These are phyloP conservation scores for Arthroderma sp. DNA, from an alignment of 2,329 filamentous ascomycete species.

Conservation along the genomic window DNA sequence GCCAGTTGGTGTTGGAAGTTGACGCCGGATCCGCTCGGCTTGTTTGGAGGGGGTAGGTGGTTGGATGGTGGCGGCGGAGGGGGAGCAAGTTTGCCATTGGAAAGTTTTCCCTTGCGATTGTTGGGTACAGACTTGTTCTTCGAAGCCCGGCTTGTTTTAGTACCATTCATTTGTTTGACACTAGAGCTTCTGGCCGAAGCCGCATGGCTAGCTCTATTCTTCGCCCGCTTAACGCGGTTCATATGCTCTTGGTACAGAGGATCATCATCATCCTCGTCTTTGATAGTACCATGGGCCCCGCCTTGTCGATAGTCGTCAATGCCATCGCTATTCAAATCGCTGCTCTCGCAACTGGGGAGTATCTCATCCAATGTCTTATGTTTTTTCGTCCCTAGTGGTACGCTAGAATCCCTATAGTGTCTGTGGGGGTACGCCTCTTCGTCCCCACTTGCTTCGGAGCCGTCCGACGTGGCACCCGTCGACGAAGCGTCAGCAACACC, in stretches of 20 bases:
- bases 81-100: constrained; percentile 38
- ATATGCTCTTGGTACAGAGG: constrained; percentile 24
- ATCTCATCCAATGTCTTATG: constrained; percentile 40
- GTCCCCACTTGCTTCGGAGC: constrained; percentile 48
- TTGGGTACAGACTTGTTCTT: constrained; percentile 15
- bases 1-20: constrained; percentile 50
- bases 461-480: constrained; percentile 70
- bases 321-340: constrained; percentile 50
- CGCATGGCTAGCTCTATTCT: constrained; percentile 30
- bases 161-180: constrained; percentile 11
- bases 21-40: constrained; percentile 42
- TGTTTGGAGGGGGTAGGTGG: constrained; percentile 37
- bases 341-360: constrained; percentile 44
- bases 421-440: constrained; percentile 33
- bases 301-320: constrained; percentile 44
- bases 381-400: constrained; percentile 35
- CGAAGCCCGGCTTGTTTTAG: constrained; percentile 10
- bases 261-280: constrained; percentile 39
- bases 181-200: constrained; percentile 18
- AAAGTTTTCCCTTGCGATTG: constrained; percentile 28
- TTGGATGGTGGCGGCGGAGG: constrained; percentile 30
- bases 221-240: constrained; percentile 40
- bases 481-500: constrained; percentile 78
- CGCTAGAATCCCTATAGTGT: constrained; percentile 21
- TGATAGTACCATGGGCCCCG: constrained; percentile 40